Evolutionary conservation across 257 asterid species (phyloP), one percentile per base, ranked within the genome.

Genomic region (Gentiana macrophylla): DNA sequence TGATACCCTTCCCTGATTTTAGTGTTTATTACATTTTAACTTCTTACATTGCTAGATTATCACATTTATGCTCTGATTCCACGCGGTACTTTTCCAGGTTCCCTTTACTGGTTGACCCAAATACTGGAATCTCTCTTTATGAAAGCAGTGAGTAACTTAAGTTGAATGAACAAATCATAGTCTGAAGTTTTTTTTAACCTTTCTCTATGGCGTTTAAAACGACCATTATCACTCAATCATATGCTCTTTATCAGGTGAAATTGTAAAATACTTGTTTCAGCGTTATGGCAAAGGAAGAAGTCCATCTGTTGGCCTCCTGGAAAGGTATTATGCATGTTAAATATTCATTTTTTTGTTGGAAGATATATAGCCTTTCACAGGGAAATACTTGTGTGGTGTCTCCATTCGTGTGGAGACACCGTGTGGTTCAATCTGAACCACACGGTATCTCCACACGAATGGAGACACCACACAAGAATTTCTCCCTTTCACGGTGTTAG

Each of bases 61-160:
- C 24, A 24, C 24, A 24, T 24, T 24, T 24, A 24, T 24, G 24
- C 24, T 24, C 24, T 24, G 0, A 43, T n/a, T 34, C 53, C 5
- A 2, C 49, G 33, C 15, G 11, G 37, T 62, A 2, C 24, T 64
- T 59, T 11, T 75, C 71, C 81, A 83, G 94, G 81, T 83, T 86
- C 53, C 91, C 95, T 12, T 86, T 83, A 71, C 90, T 86, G 5
- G 67, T 83, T 43, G 94, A 86, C 72, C 84, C 88, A 52, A 86
- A 83, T 63, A 75, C 81, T 45, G 86, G 83, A 62, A 72, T 72
- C 75, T 80, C 89, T 55, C 65, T 81, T 56, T 86, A 79, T 55
- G 95, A 83, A 79, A 86, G 94, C 74, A 64, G 90, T 80, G 73
- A 76, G 92, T 65, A 52, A 3, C 9, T 41, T 41, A 52, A 57